These are phyloP conservation scores for Botrytis byssoidea DNA, from an alignment of 2,329 filamentous ascomycete genomes.

Conservation along the genomic window DNA sequence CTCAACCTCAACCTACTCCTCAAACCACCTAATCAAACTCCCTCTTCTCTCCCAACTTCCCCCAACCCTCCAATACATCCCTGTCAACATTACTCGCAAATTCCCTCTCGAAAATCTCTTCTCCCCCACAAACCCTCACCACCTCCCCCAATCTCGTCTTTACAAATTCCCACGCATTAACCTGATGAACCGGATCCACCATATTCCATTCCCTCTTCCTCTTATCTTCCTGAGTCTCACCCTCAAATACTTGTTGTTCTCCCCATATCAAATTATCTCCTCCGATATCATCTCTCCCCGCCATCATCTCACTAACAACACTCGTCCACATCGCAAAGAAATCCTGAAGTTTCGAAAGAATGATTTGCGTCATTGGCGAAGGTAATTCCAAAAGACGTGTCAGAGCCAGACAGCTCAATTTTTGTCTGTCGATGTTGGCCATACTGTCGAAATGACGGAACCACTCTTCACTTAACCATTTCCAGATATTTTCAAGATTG, in stretches of 20 bases:
- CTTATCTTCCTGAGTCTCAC: slow-evolving; percentile 55
- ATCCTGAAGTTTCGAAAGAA: slow-evolving; percentile 64
- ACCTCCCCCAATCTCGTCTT: slow-evolving; percentile 58
- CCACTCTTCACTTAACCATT: slow-evolving; percentile 62
- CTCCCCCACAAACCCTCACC: slow-evolving; percentile 61
- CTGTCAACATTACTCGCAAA: slow-evolving; percentile 74
- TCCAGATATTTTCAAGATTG: slow-evolving; percentile 52
- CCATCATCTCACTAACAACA: slow-evolving; percentile 64
- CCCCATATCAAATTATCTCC: slow-evolving; percentile 54
- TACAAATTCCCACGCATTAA: slow-evolving; percentile 64
- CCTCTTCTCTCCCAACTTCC: slow-evolving; percentile 38
- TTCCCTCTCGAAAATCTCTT: slow-evolving; percentile 62
- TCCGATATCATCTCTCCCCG: slow-evolving; percentile 51
- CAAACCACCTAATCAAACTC: background rate
- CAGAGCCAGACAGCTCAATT: slow-evolving; percentile 70
- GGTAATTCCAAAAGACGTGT: slow-evolving; percentile 68
- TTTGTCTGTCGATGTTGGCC: slow-evolving; percentile 63
- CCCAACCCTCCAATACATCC: slow-evolving; percentile 67
- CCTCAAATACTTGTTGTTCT: slow-evolving; percentile 47
- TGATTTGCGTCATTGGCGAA: slow-evolving; percentile 51
- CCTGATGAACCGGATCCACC: slow-evolving; percentile 65
- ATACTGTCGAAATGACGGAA: slow-evolving; percentile 68
- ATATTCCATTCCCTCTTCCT: slow-evolving; percentile 53
- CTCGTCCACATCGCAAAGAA: slow-evolving; percentile 75
- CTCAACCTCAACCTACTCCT: background rate